Base-by-base conservation (phyloP, 2,329 filamentous ascomycete species). In the Macrophomina tecta region DNA sequence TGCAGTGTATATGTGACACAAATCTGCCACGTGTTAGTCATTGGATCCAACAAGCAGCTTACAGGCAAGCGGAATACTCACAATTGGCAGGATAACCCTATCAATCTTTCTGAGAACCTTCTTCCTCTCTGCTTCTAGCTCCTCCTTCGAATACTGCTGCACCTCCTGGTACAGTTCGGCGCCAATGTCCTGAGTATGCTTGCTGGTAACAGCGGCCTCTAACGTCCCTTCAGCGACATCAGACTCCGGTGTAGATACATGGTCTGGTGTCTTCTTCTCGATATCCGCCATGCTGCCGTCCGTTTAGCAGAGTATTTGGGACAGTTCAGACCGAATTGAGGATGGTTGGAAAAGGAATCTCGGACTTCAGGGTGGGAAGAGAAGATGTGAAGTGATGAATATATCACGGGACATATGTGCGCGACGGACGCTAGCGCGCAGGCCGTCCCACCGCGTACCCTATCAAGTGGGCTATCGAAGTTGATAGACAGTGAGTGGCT, bases 31-130 rank as follows among this genome's bases (percentile, higher is more conserved):
- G 8, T 12, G 16, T 14, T 16, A 14, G 12, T n/a, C 38, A 23
- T 12, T 8, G 32, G 14, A 18, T n/a, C 1, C 40, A n/a, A 12
- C 9, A 23, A 38, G 45, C 9, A 45, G 11, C 12, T 14, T 45
- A 14, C 42, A 28, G 42, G 23, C 23, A 23, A 23, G 38, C 8
- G 34, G 23, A 28, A 23, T 12, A 45, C 73, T 60, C 66, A 82
- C 80, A 70, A 83, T 81, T 7, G 82, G 82, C 77, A 83, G 78
- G 45, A 84, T 80, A 12, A 82, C 76, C 76, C 77, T 79, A 67
- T 83, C 82, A 18, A 84, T 76, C 69, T 83, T 81, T 58, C 76
- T 74, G 34, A 81, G 69, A 4, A 83, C 81, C 16, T 76, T 69
- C 16, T 76, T 76, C 4, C 80, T 75, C 68, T 84, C 81, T 1